Base-by-base conservation (phyloP, 768 basidiomycete species). In the Russula griseocarnosa region DNA sequence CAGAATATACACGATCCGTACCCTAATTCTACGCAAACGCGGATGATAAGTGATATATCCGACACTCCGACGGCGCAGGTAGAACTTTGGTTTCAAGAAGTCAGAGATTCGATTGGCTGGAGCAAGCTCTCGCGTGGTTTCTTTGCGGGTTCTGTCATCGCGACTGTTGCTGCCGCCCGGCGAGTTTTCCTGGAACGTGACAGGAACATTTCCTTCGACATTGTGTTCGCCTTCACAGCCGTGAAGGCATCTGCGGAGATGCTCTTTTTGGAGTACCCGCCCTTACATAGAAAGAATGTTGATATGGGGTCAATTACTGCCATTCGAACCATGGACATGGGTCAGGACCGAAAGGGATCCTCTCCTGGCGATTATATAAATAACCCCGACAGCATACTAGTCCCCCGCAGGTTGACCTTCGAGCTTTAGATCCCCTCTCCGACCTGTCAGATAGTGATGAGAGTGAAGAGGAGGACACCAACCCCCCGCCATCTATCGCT, bases 1-100 rank as follows among this genome's bases (percentile, higher is more conserved):
- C 58, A 51, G 9, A 60, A 85, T 51, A 56, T 85, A 0, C 78
- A 82, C 51, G 77, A 83, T 63, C 84, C 84, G 0, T 85, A 85
- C 61, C 84, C 84, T 0, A 67, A 76, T 0, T 63, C 5, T 20
- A 70, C n/a, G 3, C 55, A 64, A n/a, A 59, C 58, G 52, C 49
- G 50, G 30, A 18, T 30, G 22, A 55, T 71, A 6, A 57, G 54
- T 4, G 42, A 62, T 28, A 5, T 26, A 9, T 60, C 68, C 5
- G 58, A 38, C 14, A 53, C 55, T 20, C 52, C 70, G 6, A 9
- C 42, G 26, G 42, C 55, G 5, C 60, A 50, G 11, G 60, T 69
- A 7, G 54, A 59, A 3, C 40, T 52, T 10, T 71, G 70, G 70
- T 71, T 71, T 28, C 34, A 59, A 44, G 66, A 69, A 8, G 58